Evolutionary conservation across 1,284 basidiomycete genomes (phyloP).

Genomic region (Blastosporella zonata): DNA sequence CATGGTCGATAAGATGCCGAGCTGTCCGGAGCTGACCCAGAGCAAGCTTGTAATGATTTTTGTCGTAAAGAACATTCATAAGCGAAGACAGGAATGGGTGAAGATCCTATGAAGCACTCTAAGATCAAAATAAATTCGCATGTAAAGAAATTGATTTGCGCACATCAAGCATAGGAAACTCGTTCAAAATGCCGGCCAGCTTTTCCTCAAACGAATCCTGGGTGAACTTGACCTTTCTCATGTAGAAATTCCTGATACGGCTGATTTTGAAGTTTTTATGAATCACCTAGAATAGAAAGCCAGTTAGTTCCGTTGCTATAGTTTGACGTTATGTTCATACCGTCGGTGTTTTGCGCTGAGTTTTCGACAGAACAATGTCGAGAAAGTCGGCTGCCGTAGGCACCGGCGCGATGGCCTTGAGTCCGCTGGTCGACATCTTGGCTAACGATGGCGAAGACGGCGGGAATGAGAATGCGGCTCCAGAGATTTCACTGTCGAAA

Average conservation of each 20-base stretch:
- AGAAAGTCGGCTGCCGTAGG: slow-evolving; percentile 94
- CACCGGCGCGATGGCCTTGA: slow-evolving; percentile 96
- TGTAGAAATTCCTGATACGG: slow-evolving; percentile 92
- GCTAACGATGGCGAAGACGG: slow-evolving; percentile 2
- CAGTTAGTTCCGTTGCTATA: background rate
- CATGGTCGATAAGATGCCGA: slow-evolving; percentile 91
- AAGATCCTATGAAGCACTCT: slow-evolving; percentile 62
- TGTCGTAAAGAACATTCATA: slow-evolving; percentile 97
- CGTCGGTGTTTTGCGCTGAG: slow-evolving; percentile 95
- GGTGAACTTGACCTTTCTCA: slow-evolving; percentile 99
- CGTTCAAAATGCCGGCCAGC: slow-evolving; percentile 87
- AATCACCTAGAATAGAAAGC: slow-evolving; percentile 65
- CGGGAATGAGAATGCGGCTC: background rate
- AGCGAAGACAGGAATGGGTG: slow-evolving; percentile 93
- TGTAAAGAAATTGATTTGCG: slow-evolving; percentile 25
- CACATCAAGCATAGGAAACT: slow-evolving; percentile 97
- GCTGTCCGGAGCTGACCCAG: slow-evolving; percentile 93
- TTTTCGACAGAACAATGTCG: slow-evolving; percentile 93
- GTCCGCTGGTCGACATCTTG: slow-evolving; percentile 80
- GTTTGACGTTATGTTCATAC: slow-evolving; percentile 40
- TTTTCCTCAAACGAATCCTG: slow-evolving; percentile 98
- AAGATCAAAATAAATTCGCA: background rate
- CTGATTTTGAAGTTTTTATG: slow-evolving; percentile 99
- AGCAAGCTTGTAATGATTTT: slow-evolving; percentile 98
- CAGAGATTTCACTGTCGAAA: slow-evolving; percentile 5